Evolutionary conservation across 176 grass and related monocot genomes (phyloP).

Genomic region (Lolium rigidum): DNA sequence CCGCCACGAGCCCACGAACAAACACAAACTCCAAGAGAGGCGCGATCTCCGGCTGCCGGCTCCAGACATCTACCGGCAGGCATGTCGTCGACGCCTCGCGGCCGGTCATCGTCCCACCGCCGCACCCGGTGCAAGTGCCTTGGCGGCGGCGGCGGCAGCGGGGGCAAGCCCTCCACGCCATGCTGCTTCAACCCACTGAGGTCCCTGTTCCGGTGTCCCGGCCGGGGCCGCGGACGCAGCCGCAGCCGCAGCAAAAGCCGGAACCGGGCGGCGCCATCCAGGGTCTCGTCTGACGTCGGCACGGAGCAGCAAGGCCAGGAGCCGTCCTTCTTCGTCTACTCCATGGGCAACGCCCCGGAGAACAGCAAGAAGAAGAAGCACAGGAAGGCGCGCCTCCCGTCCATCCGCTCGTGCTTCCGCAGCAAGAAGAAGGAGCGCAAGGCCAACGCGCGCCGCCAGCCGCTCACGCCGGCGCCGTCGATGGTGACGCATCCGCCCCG

Average conservation of each 20-base stretch:
- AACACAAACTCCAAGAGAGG: background rate
- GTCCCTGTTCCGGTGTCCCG: conserved; percentile 47
- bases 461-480: conserved; percentile 51
- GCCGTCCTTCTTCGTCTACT: conserved; percentile 60
- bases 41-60: background rate
- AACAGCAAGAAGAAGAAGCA: conserved; percentile 43
- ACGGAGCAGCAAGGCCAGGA: conserved; percentile 41
- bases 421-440: conserved; percentile 53
- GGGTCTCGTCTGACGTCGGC: conserved; percentile 15
- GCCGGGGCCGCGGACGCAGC: conserved; percentile 35
- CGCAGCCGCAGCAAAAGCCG: conserved; percentile 31
- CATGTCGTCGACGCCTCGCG: conserved; percentile 59
- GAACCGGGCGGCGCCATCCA: conserved; percentile 44
- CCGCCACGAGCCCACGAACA: conserved; percentile 28
- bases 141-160: conserved; percentile 3
- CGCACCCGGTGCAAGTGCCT: conserved; percentile 33
- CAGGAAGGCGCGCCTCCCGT: conserved; percentile 41
- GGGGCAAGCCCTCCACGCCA: conserved; percentile 3
- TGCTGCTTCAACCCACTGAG: conserved; percentile 56
- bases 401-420: conserved; percentile 55
- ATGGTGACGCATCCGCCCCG: conserved; percentile 46
- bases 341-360: conserved; percentile 36
- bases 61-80: background rate
- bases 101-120: conserved; percentile 51
- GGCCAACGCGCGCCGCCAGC: conserved; percentile 23